These are phyloP conservation scores for Globisporangium orthogonon DNA, from an alignment of 352 stramenopile species.

Conservation along the genomic window DNA sequence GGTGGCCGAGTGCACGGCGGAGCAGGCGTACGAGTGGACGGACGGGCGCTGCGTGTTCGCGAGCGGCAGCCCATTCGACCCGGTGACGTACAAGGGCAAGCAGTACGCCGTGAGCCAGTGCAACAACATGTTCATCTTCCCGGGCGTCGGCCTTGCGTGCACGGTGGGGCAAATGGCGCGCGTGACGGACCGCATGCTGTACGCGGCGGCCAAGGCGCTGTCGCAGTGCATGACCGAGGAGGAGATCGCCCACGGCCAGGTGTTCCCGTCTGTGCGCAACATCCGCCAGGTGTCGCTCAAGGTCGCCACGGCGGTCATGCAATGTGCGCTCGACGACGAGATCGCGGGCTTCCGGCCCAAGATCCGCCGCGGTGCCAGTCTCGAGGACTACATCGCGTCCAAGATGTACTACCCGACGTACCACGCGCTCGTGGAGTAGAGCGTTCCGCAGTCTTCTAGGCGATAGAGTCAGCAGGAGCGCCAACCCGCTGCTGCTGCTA, in stretches of 20 bases:
- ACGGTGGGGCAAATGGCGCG: slow-evolving; percentile 73
- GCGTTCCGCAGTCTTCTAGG: not conserved
- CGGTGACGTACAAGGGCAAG: slow-evolving; percentile 85
- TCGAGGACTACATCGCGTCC: slow-evolving; percentile 87
- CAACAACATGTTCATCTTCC: slow-evolving; percentile 99
- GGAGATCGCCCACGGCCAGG: slow-evolving; percentile 88
- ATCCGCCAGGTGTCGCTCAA: slow-evolving; percentile 92
- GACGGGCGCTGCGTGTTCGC: slow-evolving; percentile 94
- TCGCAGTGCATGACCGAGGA: slow-evolving; percentile 90
- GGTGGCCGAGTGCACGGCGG: slow-evolving; percentile 94
- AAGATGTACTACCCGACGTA: slow-evolving; percentile 96
- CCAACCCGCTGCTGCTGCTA: not conserved
- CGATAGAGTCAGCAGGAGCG: not conserved
- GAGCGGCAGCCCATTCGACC: slow-evolving; percentile 93
- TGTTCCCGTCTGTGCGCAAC: slow-evolving; percentile 91
- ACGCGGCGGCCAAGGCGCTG: slow-evolving; percentile 91
- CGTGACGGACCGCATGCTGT: slow-evolving; percentile 94
- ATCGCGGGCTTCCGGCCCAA: slow-evolving; percentile 73
- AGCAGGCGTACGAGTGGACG: slow-evolving; percentile 96
- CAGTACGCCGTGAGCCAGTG: slow-evolving; percentile 81
- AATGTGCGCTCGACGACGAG: slow-evolving; percentile 85
- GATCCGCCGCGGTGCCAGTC: slow-evolving; percentile 59
- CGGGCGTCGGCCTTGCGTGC: slow-evolving; percentile 91
- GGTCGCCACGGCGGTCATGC: slow-evolving; percentile 90
- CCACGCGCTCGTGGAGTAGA: slow-evolving; percentile 88